Percentiles rank a stretch among this genome's conserved stretches.
Conservation (phyloP, 495 filamentous ascomycete genomes). For the Alectoria sarmentosa region DNA sequence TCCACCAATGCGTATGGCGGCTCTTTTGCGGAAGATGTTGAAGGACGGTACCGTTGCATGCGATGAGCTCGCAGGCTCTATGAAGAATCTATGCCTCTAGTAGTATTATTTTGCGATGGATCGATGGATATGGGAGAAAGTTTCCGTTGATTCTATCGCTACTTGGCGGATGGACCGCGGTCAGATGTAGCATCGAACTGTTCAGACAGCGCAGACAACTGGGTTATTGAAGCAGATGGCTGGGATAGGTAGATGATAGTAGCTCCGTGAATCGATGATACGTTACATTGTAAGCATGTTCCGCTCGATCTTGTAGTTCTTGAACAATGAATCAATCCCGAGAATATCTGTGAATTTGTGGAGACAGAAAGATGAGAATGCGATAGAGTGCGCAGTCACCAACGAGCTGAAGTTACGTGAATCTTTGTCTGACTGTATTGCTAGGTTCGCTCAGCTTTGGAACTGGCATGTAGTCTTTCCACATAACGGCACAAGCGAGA, state of each 20-base stretch:
- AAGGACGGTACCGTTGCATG: neutral
- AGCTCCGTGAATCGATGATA: too few relatives aligned
- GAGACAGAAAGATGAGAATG: neutral
- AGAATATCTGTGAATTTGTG: neutral
- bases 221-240: too few relatives aligned
- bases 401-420: neutral
- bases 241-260: too few relatives aligned
- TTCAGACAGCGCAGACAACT: too few relatives aligned
- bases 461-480: neutral
- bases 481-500: neutral
- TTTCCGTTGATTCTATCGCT: neutral
- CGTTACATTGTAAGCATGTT: too few relatives aligned
- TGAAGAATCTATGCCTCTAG: neutral
- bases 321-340: too few relatives aligned
- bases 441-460: neutral
- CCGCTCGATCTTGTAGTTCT: too few relatives aligned
- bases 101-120: neutral
- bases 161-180: neutral
- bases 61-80: neutral
- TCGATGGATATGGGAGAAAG: neutral
- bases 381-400: neutral
- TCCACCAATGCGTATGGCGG: neutral
- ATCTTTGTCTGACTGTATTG: neutral
- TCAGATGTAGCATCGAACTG: neutral
- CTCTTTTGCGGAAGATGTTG: slow-evolving; percentile 1